Evolutionary conservation across 768 basidiomycete species (phyloP), one percentile per base, ranked within the genome.

Genomic region (Lactarius psammicola): DNA sequence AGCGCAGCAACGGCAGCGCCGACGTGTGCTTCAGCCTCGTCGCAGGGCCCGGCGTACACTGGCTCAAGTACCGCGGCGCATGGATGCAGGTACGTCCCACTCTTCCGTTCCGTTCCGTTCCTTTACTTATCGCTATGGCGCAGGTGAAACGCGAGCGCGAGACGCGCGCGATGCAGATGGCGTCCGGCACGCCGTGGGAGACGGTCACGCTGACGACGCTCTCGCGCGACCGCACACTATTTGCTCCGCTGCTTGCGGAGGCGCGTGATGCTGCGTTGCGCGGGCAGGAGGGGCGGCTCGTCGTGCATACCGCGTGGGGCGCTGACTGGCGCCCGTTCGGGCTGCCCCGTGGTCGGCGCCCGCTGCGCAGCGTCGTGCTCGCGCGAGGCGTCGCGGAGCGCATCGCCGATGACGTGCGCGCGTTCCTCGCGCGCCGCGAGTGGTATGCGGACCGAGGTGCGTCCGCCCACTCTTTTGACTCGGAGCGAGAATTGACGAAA

Each of bases 371-470:
- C 71, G 97, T 99, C 23, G 91, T 98, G 2, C 80, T 99, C 8
- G 88, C 85, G 53, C 78, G 86, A 31, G 95, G 90, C 4, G 82
- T 95, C n/a, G 82, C 86, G n/a, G 89, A 95, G 77, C 84, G 81
- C 69, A 86, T 99, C n/a, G 87, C 89, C 73, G 72, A 76, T 8
- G 97, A 99, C 74, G 78, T 96, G 51, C 85, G 83, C 67, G 83
- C 88, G 6, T 99, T 99, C 76, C 79, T 98, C 67, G 81, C 80
- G 7, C 80, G 97, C 67, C 85, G 90, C 33, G 84, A 88, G 71
- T 99, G 97, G 97, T 99, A 99, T 76, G 93, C 92, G 38, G 93
- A 98, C 73, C 82, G 97, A 85, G 97, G 96, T 89, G 69, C 70
- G 86, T 73, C 1, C n/a, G n/a, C 4, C 26, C 18, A 15, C 7